Evolutionary conservation across 2,329 filamentous ascomycete species (phyloP).

Genomic region (Coniochaeta pulveracea): DNA sequence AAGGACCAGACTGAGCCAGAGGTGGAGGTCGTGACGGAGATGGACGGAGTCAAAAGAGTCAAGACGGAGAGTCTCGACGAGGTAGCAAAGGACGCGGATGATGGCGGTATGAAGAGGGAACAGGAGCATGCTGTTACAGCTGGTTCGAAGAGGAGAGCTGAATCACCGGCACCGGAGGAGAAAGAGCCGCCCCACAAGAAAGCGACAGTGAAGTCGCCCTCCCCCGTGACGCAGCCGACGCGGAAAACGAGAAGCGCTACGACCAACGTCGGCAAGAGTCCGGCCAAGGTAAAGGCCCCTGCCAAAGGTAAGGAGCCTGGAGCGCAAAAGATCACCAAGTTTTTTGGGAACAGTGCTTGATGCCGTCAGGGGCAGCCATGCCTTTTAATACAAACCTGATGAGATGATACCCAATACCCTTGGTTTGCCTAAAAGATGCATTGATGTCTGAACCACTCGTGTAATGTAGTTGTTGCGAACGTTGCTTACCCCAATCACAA

Average conservation of each 20-base stretch:
- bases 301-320: slow-evolving; percentile 16
- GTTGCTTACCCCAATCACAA: no score
- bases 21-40: slow-evolving; percentile 12
- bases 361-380: neutral
- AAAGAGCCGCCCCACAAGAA: slow-evolving; percentile 16
- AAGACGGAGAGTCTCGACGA: slow-evolving; percentile 15
- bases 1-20: slow-evolving; percentile 18
- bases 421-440: no score
- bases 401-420: no score
- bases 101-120: slow-evolving; percentile 6
- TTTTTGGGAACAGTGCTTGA: slow-evolving; percentile 32
- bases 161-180: slow-evolving; percentile 6
- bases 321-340: slow-evolving; percentile 34
- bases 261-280: slow-evolving; percentile 25
- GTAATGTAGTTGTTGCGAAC: no score
- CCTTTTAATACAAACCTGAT: no score
- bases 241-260: slow-evolving; percentile 25
- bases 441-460: no score
- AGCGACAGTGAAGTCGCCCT: slow-evolving; percentile 1
- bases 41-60: slow-evolving; percentile 17
- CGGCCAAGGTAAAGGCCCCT: slow-evolving; percentile 13
- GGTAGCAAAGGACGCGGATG: slow-evolving; percentile 20
- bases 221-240: slow-evolving; percentile 11
- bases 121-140: slow-evolving; percentile 9
- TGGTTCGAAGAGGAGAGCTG: slow-evolving; percentile 11